Evolutionary conservation across 768 basidiomycete genomes (phyloP).

Genomic region (Pleurotus djamor): DNA sequence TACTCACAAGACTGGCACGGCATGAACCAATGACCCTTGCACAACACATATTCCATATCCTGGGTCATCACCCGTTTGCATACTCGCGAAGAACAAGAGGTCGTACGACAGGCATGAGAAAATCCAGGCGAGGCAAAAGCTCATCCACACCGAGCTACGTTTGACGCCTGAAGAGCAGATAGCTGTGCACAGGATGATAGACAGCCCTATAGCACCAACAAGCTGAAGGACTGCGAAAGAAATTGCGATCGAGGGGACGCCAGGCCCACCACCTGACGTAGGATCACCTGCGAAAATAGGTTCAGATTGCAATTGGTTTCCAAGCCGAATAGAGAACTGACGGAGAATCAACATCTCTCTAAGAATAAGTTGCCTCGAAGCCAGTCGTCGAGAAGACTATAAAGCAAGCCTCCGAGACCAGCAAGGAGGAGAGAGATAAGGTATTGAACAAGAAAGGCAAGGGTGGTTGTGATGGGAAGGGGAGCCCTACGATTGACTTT

Average conservation of each 20-base stretch:
- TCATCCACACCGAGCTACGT: conserved; percentile 31
- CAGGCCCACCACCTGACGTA: not conserved
- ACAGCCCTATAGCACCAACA: conserved; percentile 21
- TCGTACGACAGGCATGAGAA: conserved; percentile 30
- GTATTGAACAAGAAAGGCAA: no score
- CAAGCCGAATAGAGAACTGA: not conserved
- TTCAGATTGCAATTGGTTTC: not conserved
- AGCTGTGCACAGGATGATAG: conserved; percentile 22
- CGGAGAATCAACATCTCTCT: not conserved
- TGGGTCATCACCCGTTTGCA: conserved; percentile 19
- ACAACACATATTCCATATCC: conserved; percentile 21
- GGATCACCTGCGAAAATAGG: not conserved
- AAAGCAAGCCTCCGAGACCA: no score
- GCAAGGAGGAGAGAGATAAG: no score
- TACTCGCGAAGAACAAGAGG: conserved; percentile 29
- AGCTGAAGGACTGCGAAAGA: conserved; percentile 28
- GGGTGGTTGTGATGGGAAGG: no score
- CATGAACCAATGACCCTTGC: conserved; percentile 29
- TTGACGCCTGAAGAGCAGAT: conserved; percentile 19
- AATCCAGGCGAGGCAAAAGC: conserved; percentile 33
- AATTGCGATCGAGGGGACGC: not conserved
- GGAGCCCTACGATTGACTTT: no score
- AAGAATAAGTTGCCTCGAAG: not conserved
- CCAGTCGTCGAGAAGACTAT: not conserved
- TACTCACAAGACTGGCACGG: conserved; percentile 29